A percentile compares a stretch with the other conserved stretches of the same genome.
These are phyloP conservation scores for Oryza meridionalis DNA, from an alignment of 176 grass and related monocot species.

Conservation along the genomic window DNA sequence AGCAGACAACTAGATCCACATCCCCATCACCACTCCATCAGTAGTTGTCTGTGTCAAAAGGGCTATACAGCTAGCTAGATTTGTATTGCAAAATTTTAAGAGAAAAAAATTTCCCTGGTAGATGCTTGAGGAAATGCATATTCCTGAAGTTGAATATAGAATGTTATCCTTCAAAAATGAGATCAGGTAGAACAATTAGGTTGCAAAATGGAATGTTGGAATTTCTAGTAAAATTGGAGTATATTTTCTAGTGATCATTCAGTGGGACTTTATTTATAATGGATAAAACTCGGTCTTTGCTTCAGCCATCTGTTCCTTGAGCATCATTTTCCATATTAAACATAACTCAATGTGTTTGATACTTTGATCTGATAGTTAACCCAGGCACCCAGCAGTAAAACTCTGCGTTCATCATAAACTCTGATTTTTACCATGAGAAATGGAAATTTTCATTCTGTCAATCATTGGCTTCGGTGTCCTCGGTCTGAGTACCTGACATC, in stretches of 20 bases:
- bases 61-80: slow-evolving; percentile 25
- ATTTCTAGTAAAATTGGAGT: not conserved
- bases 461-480: not conserved
- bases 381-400: not conserved
- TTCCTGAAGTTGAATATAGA: not conserved
- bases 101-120: not conserved
- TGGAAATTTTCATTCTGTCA: no score
- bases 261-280: no score
- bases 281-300: no score
- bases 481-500: not conserved
- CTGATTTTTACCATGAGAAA: no score
- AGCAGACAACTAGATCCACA: slow-evolving; percentile 5
- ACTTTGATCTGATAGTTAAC: not conserved
- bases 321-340: not conserved
- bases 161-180: not conserved
- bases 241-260: not conserved
- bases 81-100: not conserved
- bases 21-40: slow-evolving; percentile 4
- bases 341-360: not conserved
- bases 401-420: not conserved
- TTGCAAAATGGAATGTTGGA: not conserved
- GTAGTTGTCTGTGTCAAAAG: not conserved
- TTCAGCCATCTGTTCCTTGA: no score
- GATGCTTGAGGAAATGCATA: not conserved
- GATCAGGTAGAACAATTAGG: not conserved